Evolutionary conservation across 2,329 filamentous ascomycete genomes (phyloP).

Genomic region (Monosporascus sp.): DNA sequence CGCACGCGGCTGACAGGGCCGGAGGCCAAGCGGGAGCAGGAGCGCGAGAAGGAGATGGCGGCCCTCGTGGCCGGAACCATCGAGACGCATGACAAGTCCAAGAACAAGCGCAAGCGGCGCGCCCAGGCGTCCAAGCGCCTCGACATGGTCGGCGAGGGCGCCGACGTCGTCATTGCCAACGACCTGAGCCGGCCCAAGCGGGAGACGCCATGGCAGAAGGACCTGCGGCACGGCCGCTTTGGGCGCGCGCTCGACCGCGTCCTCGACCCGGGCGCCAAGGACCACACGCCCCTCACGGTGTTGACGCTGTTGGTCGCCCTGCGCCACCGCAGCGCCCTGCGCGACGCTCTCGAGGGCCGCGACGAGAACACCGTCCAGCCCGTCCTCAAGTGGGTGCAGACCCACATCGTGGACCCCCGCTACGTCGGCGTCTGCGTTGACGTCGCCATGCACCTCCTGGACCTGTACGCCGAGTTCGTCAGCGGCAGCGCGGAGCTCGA

Average conservation of each 20-base stretch:
- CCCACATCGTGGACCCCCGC: slow-evolving; percentile 76
- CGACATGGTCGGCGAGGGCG: slow-evolving; percentile 78
- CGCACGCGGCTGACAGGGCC: slow-evolving; percentile 82
- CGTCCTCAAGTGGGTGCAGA: slow-evolving; percentile 76
- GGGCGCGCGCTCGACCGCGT: slow-evolving; percentile 74
- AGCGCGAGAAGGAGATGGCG: slow-evolving; percentile 80
- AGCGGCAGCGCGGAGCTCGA: slow-evolving; percentile 70
- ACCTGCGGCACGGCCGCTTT: slow-evolving; percentile 75
- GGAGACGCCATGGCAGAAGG: slow-evolving; percentile 72
- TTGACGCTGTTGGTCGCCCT: slow-evolving; percentile 80
- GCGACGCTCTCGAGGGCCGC: slow-evolving; percentile 72
- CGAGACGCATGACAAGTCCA: slow-evolving; percentile 69
- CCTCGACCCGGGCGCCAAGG: slow-evolving; percentile 47
- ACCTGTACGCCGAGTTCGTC: slow-evolving; percentile 80
- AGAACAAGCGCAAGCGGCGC: slow-evolving; percentile 62
- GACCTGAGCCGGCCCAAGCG: slow-evolving; percentile 41
- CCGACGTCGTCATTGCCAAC: slow-evolving; percentile 84
- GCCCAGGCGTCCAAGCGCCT: slow-evolving; percentile 48
- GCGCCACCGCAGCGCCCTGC: slow-evolving; percentile 80
- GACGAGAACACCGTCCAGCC: slow-evolving; percentile 80
- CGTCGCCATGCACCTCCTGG: slow-evolving; percentile 73
- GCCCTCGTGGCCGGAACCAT: slow-evolving; percentile 73
- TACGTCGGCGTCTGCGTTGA: slow-evolving; percentile 80
- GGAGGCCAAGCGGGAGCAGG: slow-evolving; percentile 70
- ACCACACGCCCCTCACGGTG: slow-evolving; percentile 56